phyloP scores from a whole-genome alignment of 129 eudicot species.

The Centrapalus pauciflorus region DNA sequence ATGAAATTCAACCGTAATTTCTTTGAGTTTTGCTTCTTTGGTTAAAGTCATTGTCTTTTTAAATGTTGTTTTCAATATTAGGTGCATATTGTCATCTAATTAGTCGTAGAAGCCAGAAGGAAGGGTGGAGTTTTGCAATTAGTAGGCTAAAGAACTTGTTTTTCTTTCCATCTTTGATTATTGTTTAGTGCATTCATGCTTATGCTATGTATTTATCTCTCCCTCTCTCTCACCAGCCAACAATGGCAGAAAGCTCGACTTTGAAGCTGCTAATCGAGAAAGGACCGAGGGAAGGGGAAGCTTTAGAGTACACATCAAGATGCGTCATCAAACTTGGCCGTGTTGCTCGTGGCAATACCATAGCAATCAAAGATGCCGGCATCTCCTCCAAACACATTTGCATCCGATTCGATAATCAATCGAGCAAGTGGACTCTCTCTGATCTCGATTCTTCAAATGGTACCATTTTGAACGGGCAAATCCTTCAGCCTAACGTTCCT shows the following conservation, averaged over 20 bases:
- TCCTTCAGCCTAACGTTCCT: slow-evolving; percentile 26
- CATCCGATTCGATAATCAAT: slow-evolving; percentile 36
- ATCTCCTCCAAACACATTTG: slow-evolving; percentile 74
- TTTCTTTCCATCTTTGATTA: too few relatives aligned
- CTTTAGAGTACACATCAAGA: slow-evolving; percentile 36
- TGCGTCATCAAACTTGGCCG: slow-evolving; percentile 51
- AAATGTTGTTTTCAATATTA: too few relatives aligned
- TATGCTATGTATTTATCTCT: too few relatives aligned
- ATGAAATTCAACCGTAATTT: too few relatives aligned
- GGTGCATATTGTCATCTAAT: too few relatives aligned
- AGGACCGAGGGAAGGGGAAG: slow-evolving; percentile 69
- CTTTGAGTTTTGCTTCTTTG: too few relatives aligned
- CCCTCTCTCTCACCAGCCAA: neutral
- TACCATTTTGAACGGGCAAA: slow-evolving; percentile 38
- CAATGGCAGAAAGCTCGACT: slow-evolving; percentile 25
- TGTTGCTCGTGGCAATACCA: slow-evolving; percentile 47
- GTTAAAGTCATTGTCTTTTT: too few relatives aligned
- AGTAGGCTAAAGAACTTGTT: too few relatives aligned
- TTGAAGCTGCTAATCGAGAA: slow-evolving; percentile 60
- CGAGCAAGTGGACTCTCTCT: slow-evolving; percentile 36
- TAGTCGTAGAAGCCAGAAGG: too few relatives aligned
- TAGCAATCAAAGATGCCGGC: slow-evolving; percentile 63
- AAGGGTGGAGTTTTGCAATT: too few relatives aligned
- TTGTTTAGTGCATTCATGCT: too few relatives aligned
- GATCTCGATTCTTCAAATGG: slow-evolving; percentile 83